phyloP scores from a whole-genome alignment of 352 stramenopile species.

The Globisporangium polare region DNA sequence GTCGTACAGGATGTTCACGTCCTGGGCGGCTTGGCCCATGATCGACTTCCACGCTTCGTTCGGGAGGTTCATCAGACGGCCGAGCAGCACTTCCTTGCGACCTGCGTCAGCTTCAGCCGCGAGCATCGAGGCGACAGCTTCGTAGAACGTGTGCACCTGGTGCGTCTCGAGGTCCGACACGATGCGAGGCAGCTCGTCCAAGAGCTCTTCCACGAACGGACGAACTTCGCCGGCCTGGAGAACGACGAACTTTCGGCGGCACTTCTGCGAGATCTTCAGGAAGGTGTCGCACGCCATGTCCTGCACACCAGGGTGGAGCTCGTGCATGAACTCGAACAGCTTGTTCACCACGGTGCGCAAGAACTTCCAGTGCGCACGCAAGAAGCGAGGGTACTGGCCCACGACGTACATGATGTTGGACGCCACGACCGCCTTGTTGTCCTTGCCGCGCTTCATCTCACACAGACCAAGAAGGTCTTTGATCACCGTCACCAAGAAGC shows the following conservation, averaged over 20 bases:
- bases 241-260: conserved; percentile 97
- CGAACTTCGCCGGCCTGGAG: conserved; percentile 90
- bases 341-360: conserved; percentile 99
- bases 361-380: conserved; percentile 99
- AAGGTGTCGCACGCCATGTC: conserved; percentile 99
- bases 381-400: conserved; percentile 99
- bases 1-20: conserved; percentile 82
- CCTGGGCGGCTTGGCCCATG: conserved; percentile 71
- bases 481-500: conserved; percentile 99
- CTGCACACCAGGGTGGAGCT: conserved; percentile 98
- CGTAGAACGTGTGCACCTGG: conserved; percentile 99
- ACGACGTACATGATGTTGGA: conserved; percentile 99
- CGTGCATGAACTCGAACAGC: conserved; percentile 99
- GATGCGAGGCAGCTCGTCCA: conserved; percentile 93
- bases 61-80: conserved; percentile 94
- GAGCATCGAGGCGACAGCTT: conserved; percentile 93
- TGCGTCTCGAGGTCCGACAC: conserved; percentile 98
- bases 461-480: conserved; percentile 98
- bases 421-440: conserved; percentile 99
- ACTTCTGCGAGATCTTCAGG: conserved; percentile 98
- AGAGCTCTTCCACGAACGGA: conserved; percentile 97
- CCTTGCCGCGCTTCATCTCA: conserved; percentile 98
- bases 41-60: conserved; percentile 91
- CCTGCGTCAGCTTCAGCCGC: conserved; percentile 70
- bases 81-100: conserved; percentile 89